These are phyloP conservation scores for Paramecium sonneborni DNA, from an alignment of 73 alveolate genomes.

Conservation along the genomic window DNA sequence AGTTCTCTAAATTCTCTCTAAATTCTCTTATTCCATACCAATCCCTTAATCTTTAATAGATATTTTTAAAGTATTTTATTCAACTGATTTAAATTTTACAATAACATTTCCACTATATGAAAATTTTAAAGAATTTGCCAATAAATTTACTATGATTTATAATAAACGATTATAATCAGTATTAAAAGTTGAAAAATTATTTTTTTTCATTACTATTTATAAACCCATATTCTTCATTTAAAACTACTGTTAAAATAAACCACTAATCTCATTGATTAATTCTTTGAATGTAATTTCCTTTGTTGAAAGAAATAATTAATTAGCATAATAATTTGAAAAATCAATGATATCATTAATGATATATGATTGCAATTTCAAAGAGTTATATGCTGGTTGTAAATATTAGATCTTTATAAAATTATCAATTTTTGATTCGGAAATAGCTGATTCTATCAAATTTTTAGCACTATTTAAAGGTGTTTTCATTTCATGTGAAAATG, in stretches of 20 bases:
- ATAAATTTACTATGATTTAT: constrained; percentile 2
- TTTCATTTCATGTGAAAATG: constrained; percentile 46
- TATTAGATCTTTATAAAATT: background rate
- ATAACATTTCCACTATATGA: background rate
- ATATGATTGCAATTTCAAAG: constrained; percentile 39
- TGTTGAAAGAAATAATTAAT: background rate
- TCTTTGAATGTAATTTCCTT: background rate
- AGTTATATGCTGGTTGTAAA: constrained; percentile 50
- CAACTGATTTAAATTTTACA: background rate
- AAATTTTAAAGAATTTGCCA: background rate
- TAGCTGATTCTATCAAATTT: background rate
- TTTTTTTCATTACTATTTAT: background rate
- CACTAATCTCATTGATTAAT: background rate
- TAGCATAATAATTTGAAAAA: constrained; percentile 11
- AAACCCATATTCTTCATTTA: background rate
- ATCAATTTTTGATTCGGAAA: background rate
- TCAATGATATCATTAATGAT: constrained; percentile 59
- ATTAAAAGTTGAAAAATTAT: background rate
- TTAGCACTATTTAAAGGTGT: constrained; percentile 28
- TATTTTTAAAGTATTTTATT: background rate
- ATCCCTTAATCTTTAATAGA: background rate
- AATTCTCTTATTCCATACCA: background rate
- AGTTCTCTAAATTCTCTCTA: background rate
- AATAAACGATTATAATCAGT: background rate
- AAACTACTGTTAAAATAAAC: background rate